phyloP scores from a whole-genome alignment of 495 filamentous ascomycete species.

The Aspergillus taichungensis region DNA sequence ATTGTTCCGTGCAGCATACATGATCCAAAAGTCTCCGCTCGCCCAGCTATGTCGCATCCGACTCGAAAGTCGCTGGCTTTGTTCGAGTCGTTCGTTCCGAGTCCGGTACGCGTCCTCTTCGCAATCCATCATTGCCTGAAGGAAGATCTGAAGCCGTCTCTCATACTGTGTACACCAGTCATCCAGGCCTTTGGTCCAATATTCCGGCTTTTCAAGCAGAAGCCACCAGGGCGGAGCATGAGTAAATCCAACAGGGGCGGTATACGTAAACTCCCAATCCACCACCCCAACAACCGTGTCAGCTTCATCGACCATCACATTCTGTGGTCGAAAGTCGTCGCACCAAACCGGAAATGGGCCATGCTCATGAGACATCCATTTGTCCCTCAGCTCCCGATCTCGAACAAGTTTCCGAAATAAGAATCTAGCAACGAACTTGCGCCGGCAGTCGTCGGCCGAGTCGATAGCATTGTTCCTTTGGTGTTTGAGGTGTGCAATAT shows the following conservation, averaged over 20 bases:
- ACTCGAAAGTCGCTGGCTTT: slow-evolving; percentile 8
- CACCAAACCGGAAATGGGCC: slow-evolving; percentile 24
- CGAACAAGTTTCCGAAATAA: slow-evolving; percentile 24
- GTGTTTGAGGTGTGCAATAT: slow-evolving; percentile 30
- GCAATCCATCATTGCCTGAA: slow-evolving; percentile 6
- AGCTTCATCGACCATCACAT: slow-evolving; percentile 17
- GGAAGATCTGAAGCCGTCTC: slow-evolving; percentile 8
- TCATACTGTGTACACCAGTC: slow-evolving; percentile 14
- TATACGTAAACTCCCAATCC: too few relatives aligned
- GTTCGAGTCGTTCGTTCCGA: slow-evolving; percentile 2
- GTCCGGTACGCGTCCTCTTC: too few relatives aligned
- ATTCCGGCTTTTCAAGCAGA: too few relatives aligned
- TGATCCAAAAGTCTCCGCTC: slow-evolving; percentile 20
- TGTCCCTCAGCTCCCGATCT: slow-evolving; percentile 14
- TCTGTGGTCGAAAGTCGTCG: slow-evolving; percentile 21
- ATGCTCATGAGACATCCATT: not conserved
- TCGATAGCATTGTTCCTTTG: slow-evolving; percentile 34
- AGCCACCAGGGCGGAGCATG: too few relatives aligned
- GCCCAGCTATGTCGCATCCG: slow-evolving; percentile 6
- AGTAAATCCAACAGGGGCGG: too few relatives aligned
- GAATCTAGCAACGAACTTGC: slow-evolving; percentile 32
- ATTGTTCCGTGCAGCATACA: slow-evolving; percentile 10
- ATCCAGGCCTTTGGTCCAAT: slow-evolving; percentile 10
- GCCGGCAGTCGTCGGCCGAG: slow-evolving; percentile 29
- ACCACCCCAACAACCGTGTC: too few relatives aligned